Evolutionary conservation across 169 alveolate genomes (phyloP).

Genomic region (Pseudocohnilembus persalinus): DNA sequence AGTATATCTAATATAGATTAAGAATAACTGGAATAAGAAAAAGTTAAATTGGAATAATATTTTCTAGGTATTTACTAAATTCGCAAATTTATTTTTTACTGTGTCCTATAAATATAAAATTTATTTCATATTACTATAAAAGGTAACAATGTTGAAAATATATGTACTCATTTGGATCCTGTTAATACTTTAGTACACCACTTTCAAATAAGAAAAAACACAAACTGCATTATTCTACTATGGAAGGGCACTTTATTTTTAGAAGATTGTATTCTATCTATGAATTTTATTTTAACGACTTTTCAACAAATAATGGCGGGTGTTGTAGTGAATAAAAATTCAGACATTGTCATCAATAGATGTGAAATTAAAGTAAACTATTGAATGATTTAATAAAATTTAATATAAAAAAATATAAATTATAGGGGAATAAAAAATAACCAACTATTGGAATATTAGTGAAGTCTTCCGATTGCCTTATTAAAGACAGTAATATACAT

Average conservation of each 20-base stretch:
- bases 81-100: neutral
- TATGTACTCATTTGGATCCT: conserved; percentile 7
- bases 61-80: neutral
- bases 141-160: neutral
- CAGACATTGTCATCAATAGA: conserved; percentile 48
- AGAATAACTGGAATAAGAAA: conserved; percentile 36
- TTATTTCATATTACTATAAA: too few relatives aligned
- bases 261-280: conserved; percentile 46
- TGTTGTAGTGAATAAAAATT: conserved; percentile 45
- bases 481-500: conserved; percentile 40
- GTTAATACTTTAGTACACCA: conserved; percentile 45
- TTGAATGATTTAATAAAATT: neutral
- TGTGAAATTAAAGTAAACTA: conserved; percentile 60
- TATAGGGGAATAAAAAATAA: neutral
- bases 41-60: neutral
- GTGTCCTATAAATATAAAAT: neutral
- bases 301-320: conserved; percentile 49
- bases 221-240: conserved; percentile 58
- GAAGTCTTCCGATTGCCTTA: conserved; percentile 26
- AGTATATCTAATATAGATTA: conserved; percentile 21
- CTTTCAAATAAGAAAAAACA: conserved; percentile 53
- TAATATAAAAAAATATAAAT: neutral
- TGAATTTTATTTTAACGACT: conserved; percentile 55
- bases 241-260: conserved; percentile 57
- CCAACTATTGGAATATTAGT: conserved; percentile 26